Base-by-base conservation (phyloP, 1,139 yeast species). In the Blastobotrys buckinghamii region DNA sequence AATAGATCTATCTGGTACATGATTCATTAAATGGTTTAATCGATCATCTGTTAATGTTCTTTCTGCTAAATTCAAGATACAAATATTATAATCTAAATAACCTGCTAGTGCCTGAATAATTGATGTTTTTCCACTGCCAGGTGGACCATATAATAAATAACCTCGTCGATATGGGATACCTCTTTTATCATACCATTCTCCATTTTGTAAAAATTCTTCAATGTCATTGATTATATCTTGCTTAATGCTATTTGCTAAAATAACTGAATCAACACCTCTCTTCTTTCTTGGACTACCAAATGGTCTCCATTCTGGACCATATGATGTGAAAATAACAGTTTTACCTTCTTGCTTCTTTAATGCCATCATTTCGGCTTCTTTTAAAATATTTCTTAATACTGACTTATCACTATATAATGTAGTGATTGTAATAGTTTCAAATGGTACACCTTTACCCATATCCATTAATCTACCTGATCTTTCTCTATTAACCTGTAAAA, bases 261-360 rank as follows among this genome's bases (percentile, higher is more conserved):
- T 82, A 15, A 92, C 99, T 13, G 95, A 85, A 6, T 86, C 92
- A 35, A 90, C 69, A 44, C 83, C 71, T 59, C 99, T 76, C 67
- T 92, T 90, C 58, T 83, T 83, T 56, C 97, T 76, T 1, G 99
- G 97, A 63, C 85, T 94, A 1, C 99, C 99, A 71, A 92, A 92
- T 2, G 96, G 96, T 59, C 98, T 75, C 99, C 99, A 92, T 63
- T 92, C 99, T 13, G 96, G 96, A 1, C 97, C 98, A 86, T 94
- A 90, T 2, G 96, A 85, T 1, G 96, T 88, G 67, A 79, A 92
- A 6, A 92, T 72, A 9, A 92, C 98, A 0, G 98, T 92, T 62
- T 89, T 90, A 10, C 98, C 98, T 61, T 89, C 96, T 52, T 86
- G 83, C 36, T 84, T 78, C 61, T 80, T 82, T 64, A 89, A 74